Conservation (phyloP, 441 rosid species). For the Pelargonium fulgidum region DNA sequence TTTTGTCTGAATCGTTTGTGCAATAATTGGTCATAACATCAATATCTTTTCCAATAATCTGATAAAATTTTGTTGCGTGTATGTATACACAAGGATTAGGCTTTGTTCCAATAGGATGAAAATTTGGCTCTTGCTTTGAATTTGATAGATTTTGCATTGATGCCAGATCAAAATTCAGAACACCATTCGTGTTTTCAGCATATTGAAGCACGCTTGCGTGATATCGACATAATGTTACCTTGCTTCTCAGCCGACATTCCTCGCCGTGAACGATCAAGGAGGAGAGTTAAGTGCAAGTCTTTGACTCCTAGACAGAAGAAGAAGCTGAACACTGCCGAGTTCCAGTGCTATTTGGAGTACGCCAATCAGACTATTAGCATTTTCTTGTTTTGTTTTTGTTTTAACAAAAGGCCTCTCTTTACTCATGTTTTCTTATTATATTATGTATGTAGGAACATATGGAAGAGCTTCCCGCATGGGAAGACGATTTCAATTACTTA, state of each 20-base stretch:
- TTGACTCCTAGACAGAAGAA: slow-evolving; percentile 29
- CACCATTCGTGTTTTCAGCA: slow-evolving; percentile 71
- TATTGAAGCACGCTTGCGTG: slow-evolving; percentile 19
- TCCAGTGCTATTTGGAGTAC: slow-evolving; percentile 49
- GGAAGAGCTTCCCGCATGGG: slow-evolving; percentile 44
- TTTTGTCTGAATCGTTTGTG: too few species aligned
- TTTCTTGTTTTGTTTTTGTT: too few species aligned
- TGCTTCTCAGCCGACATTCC: slow-evolving; percentile 41
- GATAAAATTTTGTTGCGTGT: neutral
- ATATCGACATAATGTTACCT: slow-evolving; percentile 24
- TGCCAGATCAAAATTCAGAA: slow-evolving; percentile 21
- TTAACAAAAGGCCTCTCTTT: neutral
- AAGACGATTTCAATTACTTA: slow-evolving; percentile 41
- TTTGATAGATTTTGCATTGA: neutral
- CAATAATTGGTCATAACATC: neutral
- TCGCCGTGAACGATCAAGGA: slow-evolving; percentile 37
- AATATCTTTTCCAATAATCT: neutral
- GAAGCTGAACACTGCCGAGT: slow-evolving; percentile 40
- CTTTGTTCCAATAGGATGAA: neutral
- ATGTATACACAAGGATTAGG: neutral
- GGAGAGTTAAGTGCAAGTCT: slow-evolving; percentile 32
- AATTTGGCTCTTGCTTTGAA: neutral
- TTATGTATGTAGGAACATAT: slow-evolving; percentile 38
- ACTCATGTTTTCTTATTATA: neutral
- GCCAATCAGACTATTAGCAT: slow-evolving; percentile 13